These are phyloP conservation scores for Mariannaea elegans DNA, from an alignment of 2,329 filamentous ascomycete genomes.

Conservation along the genomic window DNA sequence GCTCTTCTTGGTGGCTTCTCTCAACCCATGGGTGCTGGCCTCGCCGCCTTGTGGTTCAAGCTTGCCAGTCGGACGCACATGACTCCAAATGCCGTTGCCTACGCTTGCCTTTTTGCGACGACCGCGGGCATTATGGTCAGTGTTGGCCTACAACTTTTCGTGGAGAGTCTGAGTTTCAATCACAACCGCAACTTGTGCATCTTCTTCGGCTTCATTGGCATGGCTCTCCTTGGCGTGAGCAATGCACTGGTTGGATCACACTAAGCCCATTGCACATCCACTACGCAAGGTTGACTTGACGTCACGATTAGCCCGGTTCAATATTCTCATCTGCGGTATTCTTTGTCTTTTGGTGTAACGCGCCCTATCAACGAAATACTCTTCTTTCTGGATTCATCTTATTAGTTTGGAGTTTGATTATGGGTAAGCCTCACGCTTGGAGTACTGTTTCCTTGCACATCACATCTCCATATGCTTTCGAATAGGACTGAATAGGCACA, in stretches of 20 bases:
- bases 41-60: slow-evolving; percentile 88
- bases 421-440: background rate
- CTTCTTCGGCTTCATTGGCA: slow-evolving; percentile 83
- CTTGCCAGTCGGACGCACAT: slow-evolving; percentile 65
- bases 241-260: slow-evolving; percentile 78
- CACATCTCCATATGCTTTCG: background rate
- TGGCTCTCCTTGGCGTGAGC: slow-evolving; percentile 86
- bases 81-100: slow-evolving; percentile 65
- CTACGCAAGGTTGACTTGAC: background rate
- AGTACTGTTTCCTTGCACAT: background rate
- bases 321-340: background rate
- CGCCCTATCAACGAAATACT: background rate
- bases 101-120: slow-evolving; percentile 84
- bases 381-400: background rate
- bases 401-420: slow-evolving; percentile 14
- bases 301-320: background rate
- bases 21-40: slow-evolving; percentile 84
- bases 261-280: slow-evolving; percentile 30
- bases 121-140: slow-evolving; percentile 96
- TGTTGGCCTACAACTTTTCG: slow-evolving; percentile 88
- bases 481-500: background rate
- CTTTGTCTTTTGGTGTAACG: background rate
- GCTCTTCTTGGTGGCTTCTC: slow-evolving; percentile 84
- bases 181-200: slow-evolving; percentile 82
- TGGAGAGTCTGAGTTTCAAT: slow-evolving; percentile 84